Evolutionary conservation across 2,329 filamentous ascomycete genomes (phyloP), one percentile per base, ranked within the genome.

Genomic region (Fusarium sp.): DNA sequence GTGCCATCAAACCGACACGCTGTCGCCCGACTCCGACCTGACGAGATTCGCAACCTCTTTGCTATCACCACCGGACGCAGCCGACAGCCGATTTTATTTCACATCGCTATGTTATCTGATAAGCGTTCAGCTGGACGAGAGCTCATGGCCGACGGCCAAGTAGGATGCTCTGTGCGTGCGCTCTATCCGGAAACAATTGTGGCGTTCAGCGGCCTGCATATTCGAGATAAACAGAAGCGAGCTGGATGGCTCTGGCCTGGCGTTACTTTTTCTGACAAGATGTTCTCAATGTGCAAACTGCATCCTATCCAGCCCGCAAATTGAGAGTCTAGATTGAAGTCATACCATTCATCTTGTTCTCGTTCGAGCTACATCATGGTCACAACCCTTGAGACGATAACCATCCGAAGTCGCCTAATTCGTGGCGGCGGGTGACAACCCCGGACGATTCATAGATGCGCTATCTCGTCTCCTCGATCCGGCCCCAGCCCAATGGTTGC

Each of bases 141-240:
- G 64, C 51, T 61, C 31, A 43, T 42, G 19, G 33, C 26, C 14
- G 46, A 69, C 47, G 19, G 33, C 26, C 13, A 44, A 65, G 64
- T 47, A 67, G 34, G 45, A 44, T 68, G 55, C 46, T 49, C 34
- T 17, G 36, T 42, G 38, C 42, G 28, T 42, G 38, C 42, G 28
- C 43, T 60, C 42, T 70, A 67, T 58, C 64, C 61, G 14, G 43
- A 28, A 53, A 50, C 38, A 31, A 62, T 39, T 61, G 50, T 52
- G 46, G 58, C 44, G 52, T 44, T 19, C 49, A 34, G 42, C 42
- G 36, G 49, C 31, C 44, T 59, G 57, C 44, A 45, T 47, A 15
- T 34, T 44, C 24, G 45, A 72, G 67, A 73, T 73, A 73, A 64
- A 61, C 63, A 60, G 47, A 51, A 33, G 46, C 54, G 52, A 67